Evolutionary conservation across 2,329 filamentous ascomycete genomes (phyloP).

Genomic region (Xylariales sp.): DNA sequence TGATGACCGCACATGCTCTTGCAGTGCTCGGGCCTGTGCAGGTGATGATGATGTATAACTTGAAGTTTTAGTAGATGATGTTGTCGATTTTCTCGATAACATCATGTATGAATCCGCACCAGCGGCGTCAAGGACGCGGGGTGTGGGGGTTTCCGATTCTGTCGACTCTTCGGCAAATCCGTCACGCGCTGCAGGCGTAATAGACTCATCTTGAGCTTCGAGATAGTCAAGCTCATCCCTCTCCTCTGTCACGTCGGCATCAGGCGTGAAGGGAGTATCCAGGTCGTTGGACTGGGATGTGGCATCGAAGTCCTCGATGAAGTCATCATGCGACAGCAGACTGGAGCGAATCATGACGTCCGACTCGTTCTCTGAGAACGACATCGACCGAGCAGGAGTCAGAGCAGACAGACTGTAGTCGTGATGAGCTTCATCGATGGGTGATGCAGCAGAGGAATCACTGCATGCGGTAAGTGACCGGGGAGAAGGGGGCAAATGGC

Average conservation of each 20-base stretch:
- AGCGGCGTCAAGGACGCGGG: conserved; percentile 29
- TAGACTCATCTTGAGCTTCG: conserved; percentile 10
- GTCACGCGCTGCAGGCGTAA: conserved; percentile 13
- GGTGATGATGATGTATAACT: conserved; percentile 25
- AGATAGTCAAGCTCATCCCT: not conserved
- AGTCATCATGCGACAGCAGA: conserved; percentile 32
- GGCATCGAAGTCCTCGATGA: conserved; percentile 31
- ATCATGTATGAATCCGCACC: conserved; percentile 26
- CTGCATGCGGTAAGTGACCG: conserved; percentile 47
- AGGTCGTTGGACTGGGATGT: conserved; percentile 40
- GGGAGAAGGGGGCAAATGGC: conserved; percentile 38
- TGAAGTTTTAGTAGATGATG: not conserved
- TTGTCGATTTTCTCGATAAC: not conserved
- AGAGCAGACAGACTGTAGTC: conserved; percentile 25
- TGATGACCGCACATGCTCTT: conserved; percentile 18
- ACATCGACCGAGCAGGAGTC: conserved; percentile 43
- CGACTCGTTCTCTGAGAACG: conserved; percentile 48
- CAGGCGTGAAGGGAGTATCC: conserved; percentile 38
- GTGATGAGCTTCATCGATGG: conserved; percentile 27
- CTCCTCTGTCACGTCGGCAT: conserved; percentile 39
- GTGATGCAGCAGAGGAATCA: conserved; percentile 34
- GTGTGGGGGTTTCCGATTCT: conserved; percentile 40
- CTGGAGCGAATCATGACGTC: conserved; percentile 29
- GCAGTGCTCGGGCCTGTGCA: conserved; percentile 8
- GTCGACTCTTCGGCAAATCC: conserved; percentile 29